Percentiles rank a stretch among this genome's conserved stretches.
phyloP scores from a whole-genome alignment of 192 early-diverging fungal genomes.

The Coemansia sp. region DNA sequence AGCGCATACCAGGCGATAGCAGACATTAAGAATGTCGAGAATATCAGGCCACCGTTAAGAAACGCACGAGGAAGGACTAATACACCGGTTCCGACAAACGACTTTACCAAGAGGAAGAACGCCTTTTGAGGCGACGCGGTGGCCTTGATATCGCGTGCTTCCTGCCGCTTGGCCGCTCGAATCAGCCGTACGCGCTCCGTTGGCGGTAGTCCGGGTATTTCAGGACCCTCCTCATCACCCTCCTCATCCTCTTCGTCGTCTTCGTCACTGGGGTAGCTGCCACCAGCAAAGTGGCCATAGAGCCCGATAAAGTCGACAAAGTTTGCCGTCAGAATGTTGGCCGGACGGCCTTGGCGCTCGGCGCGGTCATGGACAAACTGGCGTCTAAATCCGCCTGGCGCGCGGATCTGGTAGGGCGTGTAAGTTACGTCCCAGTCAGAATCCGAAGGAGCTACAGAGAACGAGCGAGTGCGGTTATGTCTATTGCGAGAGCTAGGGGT shows the following conservation, averaged over 20 bases:
- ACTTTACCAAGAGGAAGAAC: constrained; percentile 75
- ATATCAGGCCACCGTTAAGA: constrained; percentile 71
- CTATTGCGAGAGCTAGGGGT: constrained; percentile 17
- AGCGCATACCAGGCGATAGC: constrained; percentile 64
- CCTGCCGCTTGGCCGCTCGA: constrained; percentile 10
- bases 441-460: constrained; percentile 54
- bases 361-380: constrained; percentile 80
- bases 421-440: constrained; percentile 59
- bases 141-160: constrained; percentile 45
- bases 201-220: background rate
- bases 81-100: constrained; percentile 81
- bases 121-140: constrained; percentile 71
- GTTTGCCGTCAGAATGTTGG: constrained; percentile 78
- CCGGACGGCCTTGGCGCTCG: constrained; percentile 58
- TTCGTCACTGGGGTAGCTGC: constrained; percentile 82
- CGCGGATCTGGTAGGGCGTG: constrained; percentile 57
- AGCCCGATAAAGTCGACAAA: constrained; percentile 93
- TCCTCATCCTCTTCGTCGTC: constrained; percentile 62
- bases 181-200: constrained; percentile 26
- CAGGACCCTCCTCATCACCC: constrained; percentile 26
- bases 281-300: constrained; percentile 93
- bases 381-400: constrained; percentile 88
- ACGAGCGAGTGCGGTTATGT: constrained; percentile 40
- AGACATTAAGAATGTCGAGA: constrained; percentile 60
- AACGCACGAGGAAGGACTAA: constrained; percentile 75